These are phyloP conservation scores for Teunomyces barrocoloradensis DNA, from an alignment of 805 yeast genomes.

Conservation along the genomic window DNA sequence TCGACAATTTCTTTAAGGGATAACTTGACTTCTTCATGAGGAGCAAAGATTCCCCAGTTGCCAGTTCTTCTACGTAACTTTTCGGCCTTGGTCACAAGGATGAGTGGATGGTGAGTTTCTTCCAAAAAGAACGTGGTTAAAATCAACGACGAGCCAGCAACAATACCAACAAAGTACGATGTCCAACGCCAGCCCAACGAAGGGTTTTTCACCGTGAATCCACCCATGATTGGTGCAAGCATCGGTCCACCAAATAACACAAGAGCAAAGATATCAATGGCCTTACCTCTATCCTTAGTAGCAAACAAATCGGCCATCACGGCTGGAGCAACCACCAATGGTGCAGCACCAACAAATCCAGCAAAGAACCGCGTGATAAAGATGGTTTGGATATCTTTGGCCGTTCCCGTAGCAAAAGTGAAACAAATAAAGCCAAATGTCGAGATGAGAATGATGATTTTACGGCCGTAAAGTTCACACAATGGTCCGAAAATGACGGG, in stretches of 20 bases:
- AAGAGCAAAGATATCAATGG: slow-evolving; percentile 67
- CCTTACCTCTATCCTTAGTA: slow-evolving; percentile 66
- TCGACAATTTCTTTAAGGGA: slow-evolving; percentile 31
- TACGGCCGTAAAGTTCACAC: slow-evolving; percentile 31
- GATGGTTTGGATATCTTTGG: slow-evolving; percentile 73
- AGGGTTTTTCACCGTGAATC: slow-evolving; percentile 37
- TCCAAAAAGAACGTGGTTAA: slow-evolving; percentile 30
- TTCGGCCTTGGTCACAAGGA: slow-evolving; percentile 34
- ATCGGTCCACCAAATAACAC: slow-evolving; percentile 79
- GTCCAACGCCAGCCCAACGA: slow-evolving; percentile 58
- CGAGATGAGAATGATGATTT: slow-evolving; percentile 44
- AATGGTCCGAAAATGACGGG: slow-evolving; percentile 53
- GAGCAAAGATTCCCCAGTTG: slow-evolving; percentile 39
- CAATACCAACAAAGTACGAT: slow-evolving; percentile 47
- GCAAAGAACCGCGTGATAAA: slow-evolving; percentile 76
- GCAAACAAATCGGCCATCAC: slow-evolving; percentile 79
- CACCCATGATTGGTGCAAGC: slow-evolving; percentile 67
- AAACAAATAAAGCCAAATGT: slow-evolving; percentile 31
- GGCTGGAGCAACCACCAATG: slow-evolving; percentile 84
- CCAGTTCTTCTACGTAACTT: slow-evolving; percentile 37
- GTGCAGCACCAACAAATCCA: slow-evolving; percentile 82
- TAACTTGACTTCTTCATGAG: slow-evolving; percentile 35
- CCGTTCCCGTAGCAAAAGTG: slow-evolving; percentile 68
- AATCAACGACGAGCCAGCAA: slow-evolving; percentile 31
- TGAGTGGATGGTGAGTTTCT: slow-evolving; percentile 42